These are phyloP conservation scores for Kodamaea ohmeri DNA, from an alignment of 1,139 yeast genomes.

Conservation along the genomic window DNA sequence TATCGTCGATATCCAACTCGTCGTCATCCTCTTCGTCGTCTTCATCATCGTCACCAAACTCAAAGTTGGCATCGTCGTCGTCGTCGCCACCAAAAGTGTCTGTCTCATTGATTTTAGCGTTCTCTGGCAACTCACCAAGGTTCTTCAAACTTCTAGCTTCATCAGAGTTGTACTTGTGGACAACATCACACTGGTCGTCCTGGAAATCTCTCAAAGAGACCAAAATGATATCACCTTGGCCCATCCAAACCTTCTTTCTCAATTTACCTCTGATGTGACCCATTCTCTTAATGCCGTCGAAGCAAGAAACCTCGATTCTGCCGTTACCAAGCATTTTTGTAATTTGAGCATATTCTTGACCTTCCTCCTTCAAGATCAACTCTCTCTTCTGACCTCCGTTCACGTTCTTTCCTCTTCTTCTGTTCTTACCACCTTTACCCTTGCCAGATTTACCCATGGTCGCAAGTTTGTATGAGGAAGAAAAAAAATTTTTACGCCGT, in stretches of 20 bases:
- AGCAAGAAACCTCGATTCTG: constrained; percentile 90
- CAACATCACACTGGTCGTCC: constrained; percentile 97
- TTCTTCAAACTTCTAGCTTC: constrained; percentile 96
- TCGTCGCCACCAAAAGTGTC: constrained; percentile 96
- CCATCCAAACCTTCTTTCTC: constrained; percentile 99
- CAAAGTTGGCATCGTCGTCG: constrained; percentile 97
- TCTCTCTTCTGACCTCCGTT: constrained; percentile 92
- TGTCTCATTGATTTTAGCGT: constrained; percentile 95
- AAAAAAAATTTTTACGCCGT: constrained; percentile 1
- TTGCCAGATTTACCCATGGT: constrained; percentile 51
- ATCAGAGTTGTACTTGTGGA: constrained; percentile 93
- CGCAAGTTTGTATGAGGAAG: constrained; percentile 1
- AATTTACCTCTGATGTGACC: constrained; percentile 98
- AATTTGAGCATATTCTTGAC: constrained; percentile 98
- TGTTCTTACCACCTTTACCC: constrained; percentile 74
- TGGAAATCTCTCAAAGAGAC: constrained; percentile 98
- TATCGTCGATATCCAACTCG: constrained; percentile 81
- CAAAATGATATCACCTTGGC: constrained; percentile 95
- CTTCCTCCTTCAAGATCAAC: constrained; percentile 86
- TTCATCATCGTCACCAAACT: constrained; percentile 93
- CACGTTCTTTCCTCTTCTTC: constrained; percentile 99
- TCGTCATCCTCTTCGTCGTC: constrained; percentile 67
- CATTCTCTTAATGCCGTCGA: constrained; percentile 89
- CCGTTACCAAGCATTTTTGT: constrained; percentile 98
- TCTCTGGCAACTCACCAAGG: constrained; percentile 95